Evolutionary conservation across 352 stramenopile species (phyloP), one percentile per base, ranked within the genome.

Genomic region (Globisporangium echinulatum): DNA sequence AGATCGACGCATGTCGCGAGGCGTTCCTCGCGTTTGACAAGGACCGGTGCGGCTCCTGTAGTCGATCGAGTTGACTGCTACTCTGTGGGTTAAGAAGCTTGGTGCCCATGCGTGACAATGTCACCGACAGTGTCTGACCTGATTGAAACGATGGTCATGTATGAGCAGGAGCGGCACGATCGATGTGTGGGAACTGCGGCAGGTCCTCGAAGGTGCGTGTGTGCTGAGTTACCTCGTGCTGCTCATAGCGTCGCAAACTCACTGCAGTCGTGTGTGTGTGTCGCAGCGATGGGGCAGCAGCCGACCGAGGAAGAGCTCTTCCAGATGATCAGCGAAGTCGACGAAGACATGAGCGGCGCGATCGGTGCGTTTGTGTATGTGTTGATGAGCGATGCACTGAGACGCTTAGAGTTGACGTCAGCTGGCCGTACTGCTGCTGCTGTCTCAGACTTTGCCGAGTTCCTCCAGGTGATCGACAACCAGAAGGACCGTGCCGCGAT

Each of bases 261-360:
- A 25, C 25, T 25, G 25, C 25, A 33, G 25, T 33, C 2, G 25
- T 38, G 10, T 15, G 6, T 6, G 4, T 17, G 4, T 7, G 33
- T 61, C 49, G 17, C 37, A 89, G 93, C 91, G 13, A 98, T 99
- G 94, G 96, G 95, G 2, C 96, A 99, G 70, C 91, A 97, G 47
- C 96, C 94, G n/a, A 99, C 94, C 0, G 96, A 99, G 64, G 96
- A 99, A 72, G 96, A 99, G 75, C 77, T 99, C 37, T 99, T 98
- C 62, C 91, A 98, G 66, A 97, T 98, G 90, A 98, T 98, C 64
- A 94, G 84, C 46, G 84, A 92, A 59, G 82, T 94, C 19, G 84
- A 92, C 50, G 82, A 94, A 64, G 82, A 92, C 63, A 98, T 98
- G 92, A 98, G 87, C 63, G 96, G 93, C 15, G 94, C 90, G 0